These are phyloP conservation scores for Hygrocybe coccinea DNA, from an alignment of 768 basidiomycete genomes.

Conservation along the genomic window DNA sequence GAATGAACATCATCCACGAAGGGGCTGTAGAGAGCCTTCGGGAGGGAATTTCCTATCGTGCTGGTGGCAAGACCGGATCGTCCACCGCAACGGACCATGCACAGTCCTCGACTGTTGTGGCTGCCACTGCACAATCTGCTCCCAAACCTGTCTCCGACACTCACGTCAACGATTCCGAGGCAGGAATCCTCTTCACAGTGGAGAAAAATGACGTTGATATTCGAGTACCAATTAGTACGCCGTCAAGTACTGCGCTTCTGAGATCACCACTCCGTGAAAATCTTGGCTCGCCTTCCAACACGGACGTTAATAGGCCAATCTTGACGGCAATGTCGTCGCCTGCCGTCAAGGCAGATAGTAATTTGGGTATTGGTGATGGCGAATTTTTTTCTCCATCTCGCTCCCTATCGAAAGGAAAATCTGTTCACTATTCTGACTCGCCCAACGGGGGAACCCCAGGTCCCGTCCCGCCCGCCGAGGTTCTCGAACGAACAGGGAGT, in stretches of 20 bases:
- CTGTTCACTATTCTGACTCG: constrained; percentile 38
- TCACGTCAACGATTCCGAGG: too few relatives aligned
- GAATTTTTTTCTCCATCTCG: background rate
- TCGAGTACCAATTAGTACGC: constrained; percentile 5
- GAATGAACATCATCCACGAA: constrained; percentile 54
- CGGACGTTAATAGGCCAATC: constrained; percentile 16
- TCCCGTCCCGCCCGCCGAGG: constrained; percentile 55
- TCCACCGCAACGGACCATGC: background rate
- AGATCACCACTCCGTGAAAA: constrained; percentile 7
- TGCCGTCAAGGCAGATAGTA: constrained; percentile 1
- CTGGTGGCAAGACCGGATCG: background rate
- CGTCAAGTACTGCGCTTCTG: constrained; percentile 17
- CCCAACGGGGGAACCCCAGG: constrained; percentile 11
- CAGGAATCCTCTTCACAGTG: background rate
- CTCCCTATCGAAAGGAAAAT: background rate
- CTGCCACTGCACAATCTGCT: background rate
- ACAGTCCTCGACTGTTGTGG: constrained; percentile 12
- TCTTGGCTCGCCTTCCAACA: background rate
- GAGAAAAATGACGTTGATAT: background rate
- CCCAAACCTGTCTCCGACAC: background rate
- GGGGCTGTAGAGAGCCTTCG: constrained; percentile 16
- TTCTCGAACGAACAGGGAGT: constrained; percentile 56
- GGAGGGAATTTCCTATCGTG: constrained; percentile 8
- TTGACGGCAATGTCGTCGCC: constrained; percentile 15
- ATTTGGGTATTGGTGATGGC: background rate